A percentile compares a stretch with the other conserved stretches of the same genome.
phyloP scores from a whole-genome alignment of 768 basidiomycete genomes.

The Agrocybe chaxingu region DNA sequence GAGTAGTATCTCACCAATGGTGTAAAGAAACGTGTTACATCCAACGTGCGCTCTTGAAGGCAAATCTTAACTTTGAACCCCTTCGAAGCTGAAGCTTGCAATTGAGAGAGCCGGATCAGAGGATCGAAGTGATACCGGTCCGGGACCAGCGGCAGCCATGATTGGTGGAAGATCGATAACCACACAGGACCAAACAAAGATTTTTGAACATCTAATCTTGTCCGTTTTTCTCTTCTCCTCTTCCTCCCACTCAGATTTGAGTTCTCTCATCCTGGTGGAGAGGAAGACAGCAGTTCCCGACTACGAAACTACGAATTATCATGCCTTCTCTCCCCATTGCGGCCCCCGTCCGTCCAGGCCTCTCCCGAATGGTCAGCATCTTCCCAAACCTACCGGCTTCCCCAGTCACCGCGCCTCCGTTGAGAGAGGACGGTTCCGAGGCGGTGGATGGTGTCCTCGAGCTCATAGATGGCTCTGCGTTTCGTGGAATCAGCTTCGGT shows the following conservation, averaged over 20 bases:
- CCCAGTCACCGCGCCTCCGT: constrained; percentile 31
- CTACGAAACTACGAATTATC: constrained; percentile 7
- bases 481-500: constrained; percentile 90
- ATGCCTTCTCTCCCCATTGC: constrained; percentile 24
- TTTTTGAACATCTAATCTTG: constrained; percentile 34
- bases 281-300: constrained; percentile 34
- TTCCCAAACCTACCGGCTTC: constrained; percentile 29
- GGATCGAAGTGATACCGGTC: neutral
- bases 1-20: too few species aligned
- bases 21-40: too few species aligned
- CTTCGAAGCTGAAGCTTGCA: neutral
- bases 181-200: constrained; percentile 34
- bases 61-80: neutral
- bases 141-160: neutral
- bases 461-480: constrained; percentile 85
- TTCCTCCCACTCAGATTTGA: constrained; percentile 47
- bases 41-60: too few species aligned
- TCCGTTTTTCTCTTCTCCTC: constrained; percentile 40
- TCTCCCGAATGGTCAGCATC: constrained; percentile 44
- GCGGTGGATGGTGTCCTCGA: constrained; percentile 73
- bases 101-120: neutral
- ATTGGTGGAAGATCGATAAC: constrained; percentile 10
- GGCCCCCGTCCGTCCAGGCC: constrained; percentile 39
- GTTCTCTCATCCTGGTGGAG: constrained; percentile 38
- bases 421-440: constrained; percentile 25